Percentiles rank a stretch among this genome's conserved stretches.
These are phyloP conservation scores for Endocalyx cinctus DNA, from an alignment of 2,329 filamentous ascomycete species.

Conservation along the genomic window DNA sequence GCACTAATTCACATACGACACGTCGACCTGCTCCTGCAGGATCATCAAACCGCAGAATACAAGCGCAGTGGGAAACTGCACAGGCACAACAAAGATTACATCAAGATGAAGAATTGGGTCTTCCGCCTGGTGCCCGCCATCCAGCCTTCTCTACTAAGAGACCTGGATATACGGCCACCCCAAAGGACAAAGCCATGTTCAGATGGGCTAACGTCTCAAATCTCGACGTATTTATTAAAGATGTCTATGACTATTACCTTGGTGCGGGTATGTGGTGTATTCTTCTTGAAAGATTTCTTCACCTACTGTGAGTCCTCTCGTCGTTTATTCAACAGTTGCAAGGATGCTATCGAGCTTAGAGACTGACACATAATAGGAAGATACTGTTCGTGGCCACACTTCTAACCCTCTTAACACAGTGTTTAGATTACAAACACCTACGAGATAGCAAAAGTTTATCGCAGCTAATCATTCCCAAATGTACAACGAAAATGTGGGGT, in stretches of 20 bases:
- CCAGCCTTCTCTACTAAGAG: slow-evolving; percentile 14
- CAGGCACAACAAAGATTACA: slow-evolving; percentile 50
- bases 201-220: slow-evolving; percentile 90
- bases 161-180: slow-evolving; percentile 23
- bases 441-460: slow-evolving; percentile 54
- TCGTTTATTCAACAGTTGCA: slow-evolving; percentile 5
- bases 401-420: slow-evolving; percentile 78
- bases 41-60: slow-evolving; percentile 38
- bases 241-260: slow-evolving; percentile 81
- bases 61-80: slow-evolving; percentile 51
- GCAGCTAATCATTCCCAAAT: slow-evolving; percentile 63
- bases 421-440: slow-evolving; percentile 77
- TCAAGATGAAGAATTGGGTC: slow-evolving; percentile 26
- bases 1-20: slow-evolving; percentile 17
- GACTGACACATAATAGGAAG: slow-evolving; percentile 48
- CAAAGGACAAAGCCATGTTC: slow-evolving; percentile 79
- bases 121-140: slow-evolving; percentile 6
- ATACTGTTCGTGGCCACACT: slow-evolving; percentile 79
- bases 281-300: slow-evolving; percentile 64
- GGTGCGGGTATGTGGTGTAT: slow-evolving; percentile 85
- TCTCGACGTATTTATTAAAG: slow-evolving; percentile 79
- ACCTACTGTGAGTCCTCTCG: slow-evolving; percentile 58
- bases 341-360: slow-evolving; percentile 3
- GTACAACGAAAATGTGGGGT: slow-evolving; percentile 70
- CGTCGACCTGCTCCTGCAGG: slow-evolving; percentile 32